Percentiles rank a stretch among this genome's conserved stretches.
phyloP scores from a whole-genome alignment of 345 rosid genomes.

The Salix viminalis region DNA sequence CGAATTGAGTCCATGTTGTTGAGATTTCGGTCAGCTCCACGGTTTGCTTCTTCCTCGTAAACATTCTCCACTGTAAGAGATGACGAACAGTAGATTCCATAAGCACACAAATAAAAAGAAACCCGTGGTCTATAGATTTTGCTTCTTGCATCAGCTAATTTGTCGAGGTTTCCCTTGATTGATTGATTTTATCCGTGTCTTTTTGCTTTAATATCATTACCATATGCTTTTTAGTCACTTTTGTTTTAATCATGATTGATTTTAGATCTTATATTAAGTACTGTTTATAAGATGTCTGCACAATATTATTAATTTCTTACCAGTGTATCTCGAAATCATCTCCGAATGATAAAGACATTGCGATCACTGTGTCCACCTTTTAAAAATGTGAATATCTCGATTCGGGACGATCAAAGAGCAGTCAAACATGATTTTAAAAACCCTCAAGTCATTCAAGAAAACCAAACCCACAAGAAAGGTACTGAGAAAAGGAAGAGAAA shows the following conservation, averaged over 20 bases:
- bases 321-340: not conserved
- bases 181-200: not conserved
- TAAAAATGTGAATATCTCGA: not conserved
- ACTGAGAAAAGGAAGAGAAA: not conserved
- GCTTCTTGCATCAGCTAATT: not conserved
- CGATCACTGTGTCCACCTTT: not conserved
- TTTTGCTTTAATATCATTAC: not conserved
- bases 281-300: constrained; percentile 10
- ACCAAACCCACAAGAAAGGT: not conserved
- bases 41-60: not conserved
- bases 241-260: constrained; percentile 13
- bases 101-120: not conserved
- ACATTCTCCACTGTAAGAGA: not conserved
- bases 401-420: not conserved
- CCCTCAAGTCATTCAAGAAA: not conserved
- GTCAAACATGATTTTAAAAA: not conserved
- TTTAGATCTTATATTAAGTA: constrained; percentile 15
- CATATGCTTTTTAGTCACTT: constrained; percentile 16
- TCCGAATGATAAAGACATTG: not conserved
- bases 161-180: not conserved
- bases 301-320: constrained; percentile 6
- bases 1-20: too few relatives aligned
- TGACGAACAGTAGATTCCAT: not conserved
- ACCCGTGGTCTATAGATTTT: not conserved
- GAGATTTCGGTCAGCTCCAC: too few relatives aligned